phyloP scores from a whole-genome alignment of 495 filamentous ascomycete species.

The Parathielavia appendiculata region DNA sequence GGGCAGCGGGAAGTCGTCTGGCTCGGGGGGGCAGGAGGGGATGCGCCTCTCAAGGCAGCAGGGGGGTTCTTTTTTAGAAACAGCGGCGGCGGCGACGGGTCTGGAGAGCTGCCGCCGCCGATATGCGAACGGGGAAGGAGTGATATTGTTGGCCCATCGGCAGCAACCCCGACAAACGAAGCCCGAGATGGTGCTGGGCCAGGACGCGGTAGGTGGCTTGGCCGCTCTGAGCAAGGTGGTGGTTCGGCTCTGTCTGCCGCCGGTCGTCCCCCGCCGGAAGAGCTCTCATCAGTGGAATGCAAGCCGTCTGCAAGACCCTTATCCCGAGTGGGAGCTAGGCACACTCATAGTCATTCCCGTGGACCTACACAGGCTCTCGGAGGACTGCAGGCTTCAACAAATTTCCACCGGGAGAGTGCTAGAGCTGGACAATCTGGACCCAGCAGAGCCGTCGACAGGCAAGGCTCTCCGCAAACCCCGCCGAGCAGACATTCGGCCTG shows the following conservation, averaged over 20 bases:
- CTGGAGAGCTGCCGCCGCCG: conserved; percentile 4
- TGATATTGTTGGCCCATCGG: background rate
- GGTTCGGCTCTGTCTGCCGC: conserved; percentile 14
- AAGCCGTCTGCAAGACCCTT: background rate
- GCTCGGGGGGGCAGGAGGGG: background rate
- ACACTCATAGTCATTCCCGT: conserved; percentile 3
- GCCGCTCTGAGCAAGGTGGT: conserved; percentile 26
- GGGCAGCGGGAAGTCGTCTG: conserved; percentile 6
- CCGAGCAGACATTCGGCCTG: conserved; percentile 13
- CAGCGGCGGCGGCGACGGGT: conserved; percentile 17
- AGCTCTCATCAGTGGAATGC: conserved; percentile 5
- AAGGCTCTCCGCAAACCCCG: conserved; percentile 20
- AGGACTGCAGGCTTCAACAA: background rate
- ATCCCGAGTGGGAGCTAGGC: conserved; percentile 1
- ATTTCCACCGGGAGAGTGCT: conserved; percentile 14
- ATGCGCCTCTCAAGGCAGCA: background rate
- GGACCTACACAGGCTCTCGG: conserved; percentile 6
- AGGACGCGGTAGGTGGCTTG: conserved; percentile 21
- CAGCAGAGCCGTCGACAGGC: conserved; percentile 20
- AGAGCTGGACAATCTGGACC: conserved; percentile 19
- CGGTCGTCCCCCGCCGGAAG: conserved; percentile 15
- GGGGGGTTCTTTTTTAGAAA: conserved; percentile 36
- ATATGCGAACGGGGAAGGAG: background rate
- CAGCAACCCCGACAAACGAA: background rate
- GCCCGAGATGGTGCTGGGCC: background rate